phyloP scores from a whole-genome alignment of 129 eudicot genomes.

The Glebionis coronaria region DNA sequence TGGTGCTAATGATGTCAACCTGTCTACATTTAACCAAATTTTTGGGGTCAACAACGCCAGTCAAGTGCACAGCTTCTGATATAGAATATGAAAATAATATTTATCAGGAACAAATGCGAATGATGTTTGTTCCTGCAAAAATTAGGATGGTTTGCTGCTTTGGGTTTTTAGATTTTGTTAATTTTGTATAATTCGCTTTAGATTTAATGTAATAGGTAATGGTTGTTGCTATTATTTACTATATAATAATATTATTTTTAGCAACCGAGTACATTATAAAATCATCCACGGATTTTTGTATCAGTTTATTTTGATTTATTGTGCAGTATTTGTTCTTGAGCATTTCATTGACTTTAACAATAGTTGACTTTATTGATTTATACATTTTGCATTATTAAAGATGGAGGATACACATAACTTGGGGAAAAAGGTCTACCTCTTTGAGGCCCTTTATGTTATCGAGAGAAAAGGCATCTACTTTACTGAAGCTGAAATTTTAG shows the following conservation, averaged over 20 bases:
- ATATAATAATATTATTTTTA: conserved; percentile 26
- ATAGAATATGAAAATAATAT: conserved; percentile 29
- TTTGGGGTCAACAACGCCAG: conserved; percentile 13
- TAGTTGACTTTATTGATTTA: no score
- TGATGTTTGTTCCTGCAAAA: conserved; percentile 20
- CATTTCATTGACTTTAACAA: neutral
- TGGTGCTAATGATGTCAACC: conserved; percentile 91
- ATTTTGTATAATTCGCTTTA: conserved; percentile 23
- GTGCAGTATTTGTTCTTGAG: neutral
- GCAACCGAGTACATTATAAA: conserved; percentile 23
- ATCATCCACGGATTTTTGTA: conserved; percentile 26
- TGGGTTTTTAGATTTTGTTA: conserved; percentile 27
- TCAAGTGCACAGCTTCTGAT: conserved; percentile 23
- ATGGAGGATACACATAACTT: neutral
- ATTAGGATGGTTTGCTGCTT: conserved; percentile 25
- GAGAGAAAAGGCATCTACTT: neutral
- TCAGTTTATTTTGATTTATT: conserved; percentile 18
- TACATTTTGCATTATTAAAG: neutral
- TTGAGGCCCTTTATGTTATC: neutral
- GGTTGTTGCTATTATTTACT: conserved; percentile 24
- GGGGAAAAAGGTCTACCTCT: neutral
- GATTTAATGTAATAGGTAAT: conserved; percentile 29
- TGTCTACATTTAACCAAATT: conserved; percentile 62
- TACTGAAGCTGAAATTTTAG: neutral
- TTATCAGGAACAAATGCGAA: conserved; percentile 21